These are phyloP conservation scores for Scedosporium dehoogii DNA, from an alignment of 2,329 filamentous ascomycete species.

Conservation along the genomic window DNA sequence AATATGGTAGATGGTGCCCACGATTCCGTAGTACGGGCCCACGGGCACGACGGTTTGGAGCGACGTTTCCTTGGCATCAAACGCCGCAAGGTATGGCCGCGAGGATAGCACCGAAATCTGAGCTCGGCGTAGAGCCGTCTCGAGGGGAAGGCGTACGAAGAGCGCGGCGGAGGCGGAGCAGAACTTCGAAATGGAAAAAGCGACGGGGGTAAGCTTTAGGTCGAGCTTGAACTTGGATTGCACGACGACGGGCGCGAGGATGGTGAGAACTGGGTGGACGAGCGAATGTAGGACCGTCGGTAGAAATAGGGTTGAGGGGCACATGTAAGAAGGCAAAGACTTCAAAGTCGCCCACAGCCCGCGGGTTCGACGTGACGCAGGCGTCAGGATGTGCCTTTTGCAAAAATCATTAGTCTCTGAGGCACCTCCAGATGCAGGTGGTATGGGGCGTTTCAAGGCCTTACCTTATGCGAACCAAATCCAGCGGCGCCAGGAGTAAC, in stretches of 20 bases:
- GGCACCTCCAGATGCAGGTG: background rate
- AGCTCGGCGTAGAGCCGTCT: slow-evolving; percentile 82
- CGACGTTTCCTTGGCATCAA: slow-evolving; percentile 29
- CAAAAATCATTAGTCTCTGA: slow-evolving; percentile 17
- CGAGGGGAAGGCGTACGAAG: slow-evolving; percentile 78
- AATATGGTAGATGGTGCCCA: slow-evolving; percentile 88
- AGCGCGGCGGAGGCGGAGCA: slow-evolving; percentile 70
- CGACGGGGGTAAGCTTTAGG: slow-evolving; percentile 66
- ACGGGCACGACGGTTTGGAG: slow-evolving; percentile 70
- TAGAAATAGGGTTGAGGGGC: slow-evolving; percentile 59
- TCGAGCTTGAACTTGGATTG: slow-evolving; percentile 80
- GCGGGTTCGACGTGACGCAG: slow-evolving; percentile 62
- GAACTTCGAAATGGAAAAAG: slow-evolving; percentile 77
- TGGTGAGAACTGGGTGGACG: slow-evolving; percentile 71
- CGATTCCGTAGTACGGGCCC: slow-evolving; percentile 72
- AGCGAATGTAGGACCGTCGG: slow-evolving; percentile 84
- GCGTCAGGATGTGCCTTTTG: slow-evolving; percentile 67
- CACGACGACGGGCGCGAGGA: slow-evolving; percentile 75
- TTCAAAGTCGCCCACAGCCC: slow-evolving; percentile 71
- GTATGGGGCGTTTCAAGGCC: slow-evolving; percentile 13
- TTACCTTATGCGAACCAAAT: slow-evolving; percentile 71
- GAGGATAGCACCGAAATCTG: slow-evolving; percentile 65
- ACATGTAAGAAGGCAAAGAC: slow-evolving; percentile 67
- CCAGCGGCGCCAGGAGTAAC: slow-evolving; percentile 73
- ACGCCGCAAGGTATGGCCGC: slow-evolving; percentile 38